phyloP scores from a whole-genome alignment of 495 filamentous ascomycete species.

The Oleoguttula mirabilis region DNA sequence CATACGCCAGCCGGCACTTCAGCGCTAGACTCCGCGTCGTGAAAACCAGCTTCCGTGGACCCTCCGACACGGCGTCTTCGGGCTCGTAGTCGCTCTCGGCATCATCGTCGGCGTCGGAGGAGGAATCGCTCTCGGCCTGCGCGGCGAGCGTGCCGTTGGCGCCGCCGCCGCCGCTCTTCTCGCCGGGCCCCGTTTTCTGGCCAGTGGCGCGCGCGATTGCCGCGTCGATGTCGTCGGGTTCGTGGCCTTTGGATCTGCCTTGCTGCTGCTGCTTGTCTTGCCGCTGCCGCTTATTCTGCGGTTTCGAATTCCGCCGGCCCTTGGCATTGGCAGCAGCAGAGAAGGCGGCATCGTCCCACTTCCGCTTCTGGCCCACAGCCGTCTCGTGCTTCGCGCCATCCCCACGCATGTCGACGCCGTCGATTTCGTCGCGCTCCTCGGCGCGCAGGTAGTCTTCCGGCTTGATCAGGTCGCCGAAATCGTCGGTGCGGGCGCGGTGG shows the following conservation, averaged over 20 bases:
- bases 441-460: slow-evolving; percentile 91
- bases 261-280: slow-evolving; percentile 11
- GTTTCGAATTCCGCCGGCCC: slow-evolving; percentile 15
- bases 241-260: background rate
- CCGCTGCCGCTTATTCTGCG: slow-evolving; percentile 7
- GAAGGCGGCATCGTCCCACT: slow-evolving; percentile 62
- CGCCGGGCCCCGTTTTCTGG: too few relatives aligned
- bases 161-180: slow-evolving; percentile 20
- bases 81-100: slow-evolving; percentile 42
- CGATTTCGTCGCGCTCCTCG: slow-evolving; percentile 78
- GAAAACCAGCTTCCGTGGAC: slow-evolving; percentile 63
- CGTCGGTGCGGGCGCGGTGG: slow-evolving; percentile 66
- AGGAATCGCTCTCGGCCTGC: slow-evolving; percentile 29
- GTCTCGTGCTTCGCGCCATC: slow-evolving; percentile 30
- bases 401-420: slow-evolving; percentile 44
- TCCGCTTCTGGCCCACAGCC: slow-evolving; percentile 79
- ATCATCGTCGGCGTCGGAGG: slow-evolving; percentile 13
- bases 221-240: slow-evolving; percentile 17
- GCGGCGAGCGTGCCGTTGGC: slow-evolving; percentile 35
- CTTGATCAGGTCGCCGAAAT: slow-evolving; percentile 84
- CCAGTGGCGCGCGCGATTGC: slow-evolving; percentile 16
- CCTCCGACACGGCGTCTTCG: slow-evolving; percentile 37
- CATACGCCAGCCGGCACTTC: slow-evolving; percentile 64
- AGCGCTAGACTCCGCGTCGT: slow-evolving; percentile 48
- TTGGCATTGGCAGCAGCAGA: background rate